These are phyloP conservation scores for Huntiella decipiens DNA, from an alignment of 2,329 filamentous ascomycete genomes.

Conservation along the genomic window DNA sequence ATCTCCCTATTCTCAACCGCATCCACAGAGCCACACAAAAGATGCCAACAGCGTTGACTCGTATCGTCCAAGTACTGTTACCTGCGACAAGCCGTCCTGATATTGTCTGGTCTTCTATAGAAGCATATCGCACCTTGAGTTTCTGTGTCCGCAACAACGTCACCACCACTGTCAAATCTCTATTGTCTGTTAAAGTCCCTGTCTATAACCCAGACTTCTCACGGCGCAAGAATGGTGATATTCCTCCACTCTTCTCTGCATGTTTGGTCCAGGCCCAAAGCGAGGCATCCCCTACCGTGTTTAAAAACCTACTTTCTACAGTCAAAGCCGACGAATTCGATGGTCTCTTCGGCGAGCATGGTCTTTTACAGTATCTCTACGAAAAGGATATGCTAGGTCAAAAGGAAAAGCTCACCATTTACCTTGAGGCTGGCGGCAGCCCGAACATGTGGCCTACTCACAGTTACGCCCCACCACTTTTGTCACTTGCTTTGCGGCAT, in stretches of 20 bases:
- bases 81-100: not conserved
- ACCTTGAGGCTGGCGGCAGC: conserved; percentile 1
- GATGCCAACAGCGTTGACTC: not conserved
- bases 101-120: not conserved
- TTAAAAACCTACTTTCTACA: not conserved
- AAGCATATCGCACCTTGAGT: not conserved
- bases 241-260: not conserved
- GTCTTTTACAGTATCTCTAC: conserved; percentile 4
- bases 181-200: not conserved
- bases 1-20: not conserved
- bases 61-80: not conserved
- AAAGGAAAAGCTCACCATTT: conserved; percentile 1
- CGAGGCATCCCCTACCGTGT: not conserved
- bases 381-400: not conserved
- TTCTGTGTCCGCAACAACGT: not conserved
- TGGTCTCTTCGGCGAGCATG: not conserved
- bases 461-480: conserved; percentile 10
- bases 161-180: not conserved
- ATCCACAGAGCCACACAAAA: not conserved
- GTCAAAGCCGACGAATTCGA: not conserved
- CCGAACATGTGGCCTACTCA: not conserved
- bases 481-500: conserved; percentile 9
- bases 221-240: not conserved
- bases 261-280: not conserved
- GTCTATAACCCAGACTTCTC: not conserved